Conservation (phyloP, 2,329 filamentous ascomycete genomes). For the Acrocalymma vagum region DNA sequence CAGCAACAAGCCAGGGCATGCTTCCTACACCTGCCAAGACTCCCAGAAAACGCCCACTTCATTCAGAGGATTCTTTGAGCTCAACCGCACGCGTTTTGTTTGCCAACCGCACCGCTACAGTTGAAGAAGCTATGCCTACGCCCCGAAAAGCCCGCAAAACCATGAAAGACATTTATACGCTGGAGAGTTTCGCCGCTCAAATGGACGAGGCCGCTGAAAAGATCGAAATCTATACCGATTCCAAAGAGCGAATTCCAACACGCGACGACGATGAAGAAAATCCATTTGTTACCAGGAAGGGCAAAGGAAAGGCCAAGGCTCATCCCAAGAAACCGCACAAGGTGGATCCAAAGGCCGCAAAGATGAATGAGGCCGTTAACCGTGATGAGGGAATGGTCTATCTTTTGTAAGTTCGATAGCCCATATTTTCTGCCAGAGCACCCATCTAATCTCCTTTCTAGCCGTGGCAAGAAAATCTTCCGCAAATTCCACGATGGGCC, state of each 20-base stretch:
- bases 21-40: conserved; percentile 83
- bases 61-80: conserved; percentile 51
- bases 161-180: conserved; percentile 61
- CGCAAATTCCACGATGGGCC: conserved; percentile 67
- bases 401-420: conserved; percentile 72
- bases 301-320: conserved; percentile 54
- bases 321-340: conserved; percentile 60
- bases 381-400: conserved; percentile 79
- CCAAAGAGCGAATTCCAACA: conserved; percentile 77
- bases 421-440: background rate
- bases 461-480: conserved; percentile 82
- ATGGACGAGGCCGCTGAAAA: conserved; percentile 64
- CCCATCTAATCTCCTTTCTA: conserved; percentile 46
- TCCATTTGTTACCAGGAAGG: conserved; percentile 70
- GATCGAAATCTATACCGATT: conserved; percentile 80
- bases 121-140: conserved; percentile 66
- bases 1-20: conserved; percentile 62
- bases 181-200: conserved; percentile 54
- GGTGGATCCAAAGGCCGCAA: conserved; percentile 65
- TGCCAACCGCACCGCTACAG: conserved; percentile 68
- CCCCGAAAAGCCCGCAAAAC: conserved; percentile 66
- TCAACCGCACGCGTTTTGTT: conserved; percentile 64
- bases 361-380: conserved; percentile 69
- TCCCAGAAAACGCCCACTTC: conserved; percentile 66
- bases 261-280: conserved; percentile 73